Evolutionary conservation across 768 basidiomycete genomes (phyloP).

Genomic region (Paxillus involutus): DNA sequence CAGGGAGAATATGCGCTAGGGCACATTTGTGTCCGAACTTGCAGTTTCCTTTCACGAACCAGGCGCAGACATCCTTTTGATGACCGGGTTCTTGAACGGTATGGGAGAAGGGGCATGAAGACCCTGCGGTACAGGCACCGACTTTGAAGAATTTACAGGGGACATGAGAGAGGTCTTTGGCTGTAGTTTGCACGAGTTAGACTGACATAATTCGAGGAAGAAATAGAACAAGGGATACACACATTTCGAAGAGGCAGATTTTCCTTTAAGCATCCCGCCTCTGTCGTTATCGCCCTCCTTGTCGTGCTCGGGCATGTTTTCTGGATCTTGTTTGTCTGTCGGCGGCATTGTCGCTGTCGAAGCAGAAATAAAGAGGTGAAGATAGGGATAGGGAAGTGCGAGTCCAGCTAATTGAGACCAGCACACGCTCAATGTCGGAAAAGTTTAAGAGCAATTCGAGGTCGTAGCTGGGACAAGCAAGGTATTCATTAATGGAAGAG

Average conservation of each 20-base stretch:
- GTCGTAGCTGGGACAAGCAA: slow-evolving; percentile 1
- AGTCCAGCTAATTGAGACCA: not conserved
- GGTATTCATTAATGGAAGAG: slow-evolving; percentile 8
- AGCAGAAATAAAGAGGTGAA: not conserved
- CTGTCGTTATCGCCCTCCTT: slow-evolving; percentile 25
- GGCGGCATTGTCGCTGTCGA: slow-evolving; percentile 16
- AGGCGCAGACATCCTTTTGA: slow-evolving; percentile 80
- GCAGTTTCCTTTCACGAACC: slow-evolving; percentile 94
- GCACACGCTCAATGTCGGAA: not conserved
- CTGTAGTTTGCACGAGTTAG: not conserved
- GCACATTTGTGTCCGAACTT: slow-evolving; percentile 85
- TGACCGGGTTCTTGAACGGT: slow-evolving; percentile 66
- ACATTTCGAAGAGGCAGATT: slow-evolving; percentile 35
- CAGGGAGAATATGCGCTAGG: slow-evolving; percentile 90
- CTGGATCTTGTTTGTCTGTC: slow-evolving; percentile 21
- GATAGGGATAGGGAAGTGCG: not conserved
- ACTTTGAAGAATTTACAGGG: slow-evolving; percentile 98
- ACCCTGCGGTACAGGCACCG: slow-evolving; percentile 90
- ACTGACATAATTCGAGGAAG: not conserved
- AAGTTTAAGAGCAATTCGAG: not conserved
- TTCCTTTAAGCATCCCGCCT: slow-evolving; percentile 16
- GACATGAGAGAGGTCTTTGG: slow-evolving; percentile 90
- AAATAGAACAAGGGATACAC: slow-evolving; percentile 7
- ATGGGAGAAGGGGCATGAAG: slow-evolving; percentile 97
- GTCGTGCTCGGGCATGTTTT: slow-evolving; percentile 13